Evolutionary conservation across 2,329 filamentous ascomycete species (phyloP).

Genomic region (Colletotrichum magnum): DNA sequence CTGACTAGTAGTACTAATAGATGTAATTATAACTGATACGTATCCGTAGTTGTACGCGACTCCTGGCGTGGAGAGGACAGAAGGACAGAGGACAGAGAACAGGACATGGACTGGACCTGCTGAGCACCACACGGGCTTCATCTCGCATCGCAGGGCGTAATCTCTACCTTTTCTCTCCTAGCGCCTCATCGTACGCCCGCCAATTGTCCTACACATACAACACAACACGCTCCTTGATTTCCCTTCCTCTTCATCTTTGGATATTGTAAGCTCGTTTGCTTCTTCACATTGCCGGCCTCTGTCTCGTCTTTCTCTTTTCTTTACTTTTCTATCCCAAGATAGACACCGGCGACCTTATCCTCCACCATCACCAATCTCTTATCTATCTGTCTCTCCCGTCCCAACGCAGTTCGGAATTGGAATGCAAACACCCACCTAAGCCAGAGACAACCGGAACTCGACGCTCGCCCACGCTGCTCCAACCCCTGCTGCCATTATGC

Average conservation of each 20-base stretch:
- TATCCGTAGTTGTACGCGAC: no score
- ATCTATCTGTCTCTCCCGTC: constrained; percentile 20
- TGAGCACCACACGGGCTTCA: constrained; percentile 15
- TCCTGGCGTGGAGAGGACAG: constrained; percentile 1
- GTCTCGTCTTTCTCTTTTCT: constrained; percentile 2
- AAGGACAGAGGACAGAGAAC: neutral
- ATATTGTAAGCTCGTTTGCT: neutral
- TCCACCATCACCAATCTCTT: neutral
- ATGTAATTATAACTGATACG: no score
- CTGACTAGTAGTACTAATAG: no score
- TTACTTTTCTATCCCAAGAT: neutral
- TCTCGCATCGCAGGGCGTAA: constrained; percentile 8
- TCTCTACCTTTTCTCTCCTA: constrained; percentile 2
- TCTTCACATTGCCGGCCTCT: neutral
- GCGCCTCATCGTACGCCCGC: constrained; percentile 18
- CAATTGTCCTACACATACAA: constrained; percentile 1
- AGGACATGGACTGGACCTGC: no score
- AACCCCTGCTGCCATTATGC: constrained; percentile 18
- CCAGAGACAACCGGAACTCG: constrained; percentile 20
- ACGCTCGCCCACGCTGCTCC: constrained; percentile 28
- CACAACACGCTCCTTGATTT: constrained; percentile 17
- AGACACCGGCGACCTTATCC: neutral
- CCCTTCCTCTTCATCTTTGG: constrained; percentile 1
- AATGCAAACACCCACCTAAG: constrained; percentile 33
- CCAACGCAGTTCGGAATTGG: constrained; percentile 26